phyloP scores from a whole-genome alignment of 2,329 filamentous ascomycete species.

The Ploettnerulaceae sp. region DNA sequence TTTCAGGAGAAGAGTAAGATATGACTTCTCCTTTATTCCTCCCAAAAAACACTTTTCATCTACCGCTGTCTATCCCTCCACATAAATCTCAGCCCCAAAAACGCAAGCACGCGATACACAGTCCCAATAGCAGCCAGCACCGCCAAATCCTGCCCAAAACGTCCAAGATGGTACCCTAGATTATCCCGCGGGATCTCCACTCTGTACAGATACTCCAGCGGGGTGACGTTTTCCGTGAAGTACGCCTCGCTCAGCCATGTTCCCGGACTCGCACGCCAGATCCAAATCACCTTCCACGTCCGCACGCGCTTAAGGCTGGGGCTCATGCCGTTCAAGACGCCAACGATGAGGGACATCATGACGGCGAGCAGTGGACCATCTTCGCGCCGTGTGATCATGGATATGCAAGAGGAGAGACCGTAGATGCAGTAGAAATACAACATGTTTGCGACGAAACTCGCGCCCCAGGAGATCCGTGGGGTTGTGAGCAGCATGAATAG shows the following conservation, averaged over 20 bases:
- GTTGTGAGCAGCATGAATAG: slow-evolving; percentile 45
- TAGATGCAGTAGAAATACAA: slow-evolving; percentile 56
- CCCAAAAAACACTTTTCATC: no score
- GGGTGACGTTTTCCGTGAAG: slow-evolving; percentile 47
- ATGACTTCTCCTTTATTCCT: no score
- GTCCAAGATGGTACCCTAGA: slow-evolving; percentile 44
- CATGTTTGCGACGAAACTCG: slow-evolving; percentile 47
- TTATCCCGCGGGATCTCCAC: slow-evolving; percentile 41
- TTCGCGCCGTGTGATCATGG: slow-evolving; percentile 50
- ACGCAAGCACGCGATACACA: slow-evolving; percentile 43
- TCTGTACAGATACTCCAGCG: slow-evolving; percentile 47
- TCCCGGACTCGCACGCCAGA: slow-evolving; percentile 50
- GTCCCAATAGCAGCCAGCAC: slow-evolving; percentile 42
- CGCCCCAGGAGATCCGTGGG: slow-evolving; percentile 45
- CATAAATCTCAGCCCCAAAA: slow-evolving; percentile 35
- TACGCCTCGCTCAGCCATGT: slow-evolving; percentile 54
- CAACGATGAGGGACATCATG: slow-evolving; percentile 49
- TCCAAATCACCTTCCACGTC: slow-evolving; percentile 49
- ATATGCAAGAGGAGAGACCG: slow-evolving; percentile 47
- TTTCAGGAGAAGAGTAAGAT: no score
- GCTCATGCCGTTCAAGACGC: slow-evolving; percentile 49
- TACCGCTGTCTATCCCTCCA: slow-evolving; percentile 27
- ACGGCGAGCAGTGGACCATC: slow-evolving; percentile 53
- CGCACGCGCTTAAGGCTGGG: slow-evolving; percentile 46
- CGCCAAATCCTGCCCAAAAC: slow-evolving; percentile 43